phyloP scores from a whole-genome alignment of 768 basidiomycete species.

The Gloeophyllum trabeum region DNA sequence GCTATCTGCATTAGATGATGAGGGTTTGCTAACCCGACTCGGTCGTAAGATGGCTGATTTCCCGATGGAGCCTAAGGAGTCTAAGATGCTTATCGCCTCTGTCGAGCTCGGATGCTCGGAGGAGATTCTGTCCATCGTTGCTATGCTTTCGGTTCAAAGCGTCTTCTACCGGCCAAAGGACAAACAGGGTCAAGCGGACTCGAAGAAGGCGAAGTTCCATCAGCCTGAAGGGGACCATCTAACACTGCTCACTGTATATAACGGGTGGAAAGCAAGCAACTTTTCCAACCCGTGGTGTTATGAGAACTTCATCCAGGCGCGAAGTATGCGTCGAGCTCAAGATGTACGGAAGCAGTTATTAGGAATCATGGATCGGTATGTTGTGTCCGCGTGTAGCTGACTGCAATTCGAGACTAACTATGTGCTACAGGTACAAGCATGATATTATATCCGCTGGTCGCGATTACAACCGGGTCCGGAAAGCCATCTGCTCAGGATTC shows the following conservation, averaged over 20 bases:
- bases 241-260: constrained; percentile 89
- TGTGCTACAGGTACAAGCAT: constrained; percentile 72
- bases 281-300: constrained; percentile 99
- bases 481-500: constrained; percentile 94
- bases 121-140: constrained; percentile 93
- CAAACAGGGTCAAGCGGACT: constrained; percentile 98
- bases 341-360: constrained; percentile 96
- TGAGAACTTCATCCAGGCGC: constrained; percentile 96
- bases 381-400: constrained; percentile 4
- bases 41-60: constrained; percentile 99
- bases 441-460: constrained; percentile 88
- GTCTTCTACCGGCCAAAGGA: constrained; percentile 99
- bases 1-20: constrained; percentile 91
- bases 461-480: constrained; percentile 88
- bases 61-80: constrained; percentile 92
- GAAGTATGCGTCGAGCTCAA: constrained; percentile 94
- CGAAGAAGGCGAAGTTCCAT: constrained; percentile 99
- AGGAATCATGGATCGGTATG: constrained; percentile 96
- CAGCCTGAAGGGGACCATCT: constrained; percentile 97
- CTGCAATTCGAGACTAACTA: constrained; percentile 4
- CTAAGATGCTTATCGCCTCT: constrained; percentile 97
- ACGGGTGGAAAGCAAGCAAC: constrained; percentile 94
- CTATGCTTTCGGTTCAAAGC: constrained; percentile 93
- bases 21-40: constrained; percentile 86
- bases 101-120: constrained; percentile 97